Conservation (phyloP, 306 rosid genomes). For the Acacia confusa region DNA sequence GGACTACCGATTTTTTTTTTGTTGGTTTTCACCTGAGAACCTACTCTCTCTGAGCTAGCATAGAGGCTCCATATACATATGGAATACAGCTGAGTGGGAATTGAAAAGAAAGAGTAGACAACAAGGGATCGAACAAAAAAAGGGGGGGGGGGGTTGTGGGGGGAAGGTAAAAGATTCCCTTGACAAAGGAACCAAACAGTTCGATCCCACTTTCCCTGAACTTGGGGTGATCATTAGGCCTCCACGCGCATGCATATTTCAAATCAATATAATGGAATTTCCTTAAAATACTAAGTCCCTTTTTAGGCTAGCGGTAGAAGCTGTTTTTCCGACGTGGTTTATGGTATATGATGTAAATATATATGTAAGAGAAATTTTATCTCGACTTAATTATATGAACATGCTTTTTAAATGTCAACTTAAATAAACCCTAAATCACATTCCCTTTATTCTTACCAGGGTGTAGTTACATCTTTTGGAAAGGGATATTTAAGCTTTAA, state of each 20-base stretch:
- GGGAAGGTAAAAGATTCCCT: conserved; percentile 29
- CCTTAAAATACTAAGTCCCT: background rate
- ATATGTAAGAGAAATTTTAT: too few relatives aligned
- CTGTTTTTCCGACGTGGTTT: too few relatives aligned
- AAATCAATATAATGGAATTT: background rate
- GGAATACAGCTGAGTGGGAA: background rate
- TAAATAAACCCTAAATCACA: background rate
- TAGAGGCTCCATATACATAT: background rate
- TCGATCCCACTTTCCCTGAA: conserved; percentile 31
- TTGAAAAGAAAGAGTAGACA: conserved; percentile 19
- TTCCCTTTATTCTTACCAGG: background rate
- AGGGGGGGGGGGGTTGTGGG: too few relatives aligned
- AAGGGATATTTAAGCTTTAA: background rate
- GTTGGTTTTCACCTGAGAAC: background rate
- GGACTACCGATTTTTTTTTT: background rate
- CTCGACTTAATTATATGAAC: too few relatives aligned
- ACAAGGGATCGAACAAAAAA: conserved; percentile 25
- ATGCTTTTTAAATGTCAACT: too few relatives aligned
- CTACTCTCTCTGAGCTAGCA: background rate
- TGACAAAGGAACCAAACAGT: background rate
- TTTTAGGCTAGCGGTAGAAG: too few relatives aligned
- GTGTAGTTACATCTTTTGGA: background rate
- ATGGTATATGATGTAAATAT: too few relatives aligned
- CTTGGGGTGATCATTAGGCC: conserved; percentile 42
- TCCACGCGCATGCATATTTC: conserved; percentile 31